Conservation (phyloP, 306 rosid species). For the cucumber (Cucumis sativus) region DNA sequence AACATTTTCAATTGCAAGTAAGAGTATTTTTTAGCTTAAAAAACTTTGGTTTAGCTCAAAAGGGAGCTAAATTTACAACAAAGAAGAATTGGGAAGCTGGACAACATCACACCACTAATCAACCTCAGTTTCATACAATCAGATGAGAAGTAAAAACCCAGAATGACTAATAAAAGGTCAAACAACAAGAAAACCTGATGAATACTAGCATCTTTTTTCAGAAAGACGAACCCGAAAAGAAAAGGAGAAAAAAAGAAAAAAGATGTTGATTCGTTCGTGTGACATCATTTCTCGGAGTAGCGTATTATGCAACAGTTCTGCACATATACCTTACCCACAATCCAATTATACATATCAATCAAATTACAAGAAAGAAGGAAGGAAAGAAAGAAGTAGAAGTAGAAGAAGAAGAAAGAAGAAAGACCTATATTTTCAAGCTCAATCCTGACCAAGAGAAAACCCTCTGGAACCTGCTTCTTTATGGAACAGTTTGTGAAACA, state of each 20-base stretch:
- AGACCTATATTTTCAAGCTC: conserved; percentile 28
- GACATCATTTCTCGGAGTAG: conserved; percentile 6
- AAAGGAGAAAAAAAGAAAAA: background rate
- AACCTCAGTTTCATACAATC: conserved; percentile 34
- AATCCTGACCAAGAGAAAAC: conserved; percentile 27
- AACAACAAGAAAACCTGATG: conserved; percentile 15
- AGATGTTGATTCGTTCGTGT: conserved; percentile 10
- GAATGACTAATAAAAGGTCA: conserved; percentile 4
- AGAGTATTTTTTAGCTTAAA: background rate
- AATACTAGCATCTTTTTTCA: conserved; percentile 14
- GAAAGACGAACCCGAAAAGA: conserved; percentile 9
- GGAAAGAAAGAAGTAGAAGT: conserved; percentile 3
- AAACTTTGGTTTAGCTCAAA: background rate
- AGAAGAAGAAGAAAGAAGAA: conserved; percentile 11
- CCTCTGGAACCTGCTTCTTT: conserved; percentile 28
- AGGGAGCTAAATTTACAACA: background rate
- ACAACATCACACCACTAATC: conserved; percentile 27
- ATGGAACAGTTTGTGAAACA: conserved; percentile 26
- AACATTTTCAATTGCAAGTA: background rate
- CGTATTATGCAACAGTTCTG: conserved; percentile 13
- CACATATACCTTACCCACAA: conserved; percentile 26
- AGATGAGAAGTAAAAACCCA: conserved; percentile 19
- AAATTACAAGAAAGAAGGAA: conserved; percentile 24
- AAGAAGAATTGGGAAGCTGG: conserved; percentile 11
- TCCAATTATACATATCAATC: conserved; percentile 41